Evolutionary conservation across 2,329 filamentous ascomycete genomes (phyloP), one percentile per base, ranked within the genome.

Genomic region (Dothidotthia symphoricarpi): DNA sequence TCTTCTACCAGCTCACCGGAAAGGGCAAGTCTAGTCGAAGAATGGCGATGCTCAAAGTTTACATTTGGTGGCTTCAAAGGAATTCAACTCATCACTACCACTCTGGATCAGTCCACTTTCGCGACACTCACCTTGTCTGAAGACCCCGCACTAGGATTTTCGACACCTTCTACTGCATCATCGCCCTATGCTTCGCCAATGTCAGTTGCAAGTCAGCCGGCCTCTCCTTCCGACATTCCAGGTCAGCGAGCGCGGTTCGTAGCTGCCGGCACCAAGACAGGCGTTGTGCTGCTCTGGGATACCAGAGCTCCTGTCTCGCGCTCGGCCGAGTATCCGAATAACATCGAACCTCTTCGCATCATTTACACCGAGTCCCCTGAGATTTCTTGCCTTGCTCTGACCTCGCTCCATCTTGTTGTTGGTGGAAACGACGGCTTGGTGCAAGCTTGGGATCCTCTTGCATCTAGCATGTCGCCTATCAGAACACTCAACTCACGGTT

Each of bases 371-470:
- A 95, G 30, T 97, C 91, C 0, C 89, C 91, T 0, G 80, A 88
- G 59, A 82, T 97, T 13, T 87, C 89, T 0, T 88, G 83, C 44
- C 68, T 98, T 12, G 93, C 85, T 5, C 66, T 95, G 31, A 88
- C 89, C 1, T 86, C 88, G 2, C 73, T 98, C 12, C 94, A 95
- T 60, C 70, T 98, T 12, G 86, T 97, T 6, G 88, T 95, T 63
- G 93, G 93, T 33, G 93, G 93, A 16, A 95, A 86, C 51, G 93
- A 98, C 67, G 91, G 93, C 1, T 78, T 97, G 3, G 91, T 95
- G 4, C 93, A 97, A 65, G 87, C 89, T 5, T 98, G 93, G 93
- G 93, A 98, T 69, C 87, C 86, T n/a, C 73, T 98, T 31, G 88
- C 84, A 1, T 97, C 91, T 2, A 85, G 78, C 0, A 68, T 76